Evolutionary conservation across 2,329 filamentous ascomycete species (phyloP), one percentile per base, ranked within the genome.

Genomic region (Stylonectria norvegica): DNA sequence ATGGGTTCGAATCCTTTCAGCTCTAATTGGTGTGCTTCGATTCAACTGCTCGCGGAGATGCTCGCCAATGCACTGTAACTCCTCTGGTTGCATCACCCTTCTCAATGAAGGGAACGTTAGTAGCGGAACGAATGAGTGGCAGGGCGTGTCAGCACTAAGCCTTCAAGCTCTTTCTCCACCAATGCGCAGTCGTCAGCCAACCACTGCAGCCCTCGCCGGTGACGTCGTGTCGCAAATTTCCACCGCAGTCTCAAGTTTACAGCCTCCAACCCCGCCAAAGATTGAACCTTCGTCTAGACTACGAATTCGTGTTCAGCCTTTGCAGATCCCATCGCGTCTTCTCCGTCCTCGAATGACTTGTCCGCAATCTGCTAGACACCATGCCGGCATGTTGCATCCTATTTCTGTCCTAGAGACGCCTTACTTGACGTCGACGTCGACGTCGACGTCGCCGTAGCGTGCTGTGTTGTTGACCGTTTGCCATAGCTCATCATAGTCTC

Each of bases 401-500:
- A 16, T 11, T 15, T 14, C n/a, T n/a, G n/a, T n/a, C n/a, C n/a
- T n/a, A n/a, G 8, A 9, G 9, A 30, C 8, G 27, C 14, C 14
- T 30, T 9, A 18, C 19, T 12, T 4, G 15, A 10, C 8, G n/a
- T 12, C 18, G 8, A 28, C 7, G 9, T 18, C 22, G 18, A 16
- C 12, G 20, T 28, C 25, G 23, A 36, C 30, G 31, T 42, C 29
- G 11, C 15, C 29, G 16, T 6, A 14, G 5, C 30, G 17, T 32
- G 30, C 17, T 32, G 8, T 5, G 10, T 6, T 32, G 30, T 19
- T 34, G 22, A 15, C 36, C 28, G 15, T 29, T n/a, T 35, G 10
- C 14, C 28, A 16, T 46, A 86, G 82, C 71, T 86, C 50, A 80
- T 85, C 55, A 80, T 84, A 52, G 62, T 86, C 44, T 79, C 80